phyloP scores from a whole-genome alignment of 2,329 filamentous ascomycete genomes.

The Ceratocystis variospora region DNA sequence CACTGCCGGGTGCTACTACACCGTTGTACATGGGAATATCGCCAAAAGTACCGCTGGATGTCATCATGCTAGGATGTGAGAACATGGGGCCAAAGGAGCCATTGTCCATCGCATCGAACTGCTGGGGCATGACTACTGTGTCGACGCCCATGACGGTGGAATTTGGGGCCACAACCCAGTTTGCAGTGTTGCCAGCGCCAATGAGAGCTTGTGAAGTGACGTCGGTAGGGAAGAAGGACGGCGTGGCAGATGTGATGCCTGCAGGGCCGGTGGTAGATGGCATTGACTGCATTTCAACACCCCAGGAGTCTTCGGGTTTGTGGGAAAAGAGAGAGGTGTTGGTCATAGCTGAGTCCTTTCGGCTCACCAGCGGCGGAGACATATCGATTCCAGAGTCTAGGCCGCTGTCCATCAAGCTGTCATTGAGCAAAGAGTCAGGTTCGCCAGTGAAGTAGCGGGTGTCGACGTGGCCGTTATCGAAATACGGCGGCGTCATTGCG shows the following conservation, averaged over 20 bases:
- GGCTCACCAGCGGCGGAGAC: conserved; percentile 49
- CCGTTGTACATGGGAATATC: conserved; percentile 41
- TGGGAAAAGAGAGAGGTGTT: conserved; percentile 46
- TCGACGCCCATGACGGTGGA: not conserved
- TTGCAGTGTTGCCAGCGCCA: conserved; percentile 38
- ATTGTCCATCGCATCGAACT: conserved; percentile 46
- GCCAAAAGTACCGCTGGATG: conserved; percentile 39
- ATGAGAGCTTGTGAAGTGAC: not conserved
- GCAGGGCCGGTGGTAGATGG: conserved; percentile 44
- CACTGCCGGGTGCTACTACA: conserved; percentile 30
- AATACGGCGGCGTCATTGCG: conserved; percentile 12
- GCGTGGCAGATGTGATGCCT: not conserved
- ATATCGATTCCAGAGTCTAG: conserved; percentile 47
- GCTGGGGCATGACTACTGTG: conserved; percentile 58
- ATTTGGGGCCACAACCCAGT: conserved; percentile 37
- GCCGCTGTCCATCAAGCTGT: conserved; percentile 18
- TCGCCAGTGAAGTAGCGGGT: not conserved
- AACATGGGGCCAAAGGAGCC: conserved; percentile 35
- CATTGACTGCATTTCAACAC: conserved; percentile 48
- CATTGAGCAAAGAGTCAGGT: conserved; percentile 8
- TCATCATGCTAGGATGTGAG: conserved; percentile 42
- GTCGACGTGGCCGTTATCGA: conserved; percentile 1
- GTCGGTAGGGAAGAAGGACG: not conserved
- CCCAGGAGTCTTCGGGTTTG: conserved; percentile 48
- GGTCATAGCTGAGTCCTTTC: conserved; percentile 44